Percentiles rank a stretch among this genome's conserved stretches.
These are phyloP conservation scores for Dryadomyces quercus-mongolicae DNA, from an alignment of 2,329 filamentous ascomycete genomes.

Conservation along the genomic window DNA sequence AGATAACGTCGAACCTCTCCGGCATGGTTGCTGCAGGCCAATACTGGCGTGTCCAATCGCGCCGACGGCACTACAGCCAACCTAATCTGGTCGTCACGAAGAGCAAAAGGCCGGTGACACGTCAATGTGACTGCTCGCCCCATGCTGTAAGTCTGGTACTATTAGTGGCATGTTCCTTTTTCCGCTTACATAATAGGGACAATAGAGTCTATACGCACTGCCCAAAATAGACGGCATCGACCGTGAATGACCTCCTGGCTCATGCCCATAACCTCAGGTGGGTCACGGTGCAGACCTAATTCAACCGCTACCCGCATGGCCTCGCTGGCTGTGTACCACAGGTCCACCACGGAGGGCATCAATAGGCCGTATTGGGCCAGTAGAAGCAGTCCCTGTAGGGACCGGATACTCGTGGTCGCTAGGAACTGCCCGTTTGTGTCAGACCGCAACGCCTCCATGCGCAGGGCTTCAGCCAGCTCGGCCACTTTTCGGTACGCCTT, in stretches of 20 bases:
- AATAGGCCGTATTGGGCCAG: slow-evolving; percentile 1
- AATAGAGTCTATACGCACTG: too few relatives aligned
- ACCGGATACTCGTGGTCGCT: neutral
- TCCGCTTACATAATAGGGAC: too few relatives aligned
- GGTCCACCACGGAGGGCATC: neutral
- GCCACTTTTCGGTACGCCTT: neutral
- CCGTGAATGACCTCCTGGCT: neutral
- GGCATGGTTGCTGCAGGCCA: too few relatives aligned
- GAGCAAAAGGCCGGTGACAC: neutral
- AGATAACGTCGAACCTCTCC: neutral
- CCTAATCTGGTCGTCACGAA: neutral
- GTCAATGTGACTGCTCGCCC: neutral
- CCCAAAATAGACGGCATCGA: neutral
- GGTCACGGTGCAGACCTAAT: neutral
- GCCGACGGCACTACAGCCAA: neutral
- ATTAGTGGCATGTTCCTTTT: too few relatives aligned
- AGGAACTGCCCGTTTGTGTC: neutral
- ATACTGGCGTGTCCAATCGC: neutral
- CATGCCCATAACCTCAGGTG: neutral
- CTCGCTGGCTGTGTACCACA: neutral
- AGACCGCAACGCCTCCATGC: neutral
- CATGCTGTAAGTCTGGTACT: neutral
- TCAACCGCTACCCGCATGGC: neutral
- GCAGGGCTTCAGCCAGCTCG: neutral
- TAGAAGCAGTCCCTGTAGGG: neutral